Conservation (phyloP, 805 yeast species). For the Zygotorulaspora florentina region DNA sequence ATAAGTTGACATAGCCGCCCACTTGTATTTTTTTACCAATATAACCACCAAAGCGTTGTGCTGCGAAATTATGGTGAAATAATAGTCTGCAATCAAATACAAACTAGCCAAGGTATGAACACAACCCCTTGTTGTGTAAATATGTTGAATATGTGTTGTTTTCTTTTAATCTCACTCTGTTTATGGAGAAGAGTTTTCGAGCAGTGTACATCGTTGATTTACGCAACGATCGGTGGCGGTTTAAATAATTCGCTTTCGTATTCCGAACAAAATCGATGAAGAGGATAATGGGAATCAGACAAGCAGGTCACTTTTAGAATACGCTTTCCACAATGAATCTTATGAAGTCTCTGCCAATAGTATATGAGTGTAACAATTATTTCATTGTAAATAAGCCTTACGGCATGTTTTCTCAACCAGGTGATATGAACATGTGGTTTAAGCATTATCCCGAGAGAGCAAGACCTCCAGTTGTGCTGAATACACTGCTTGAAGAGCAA, state of each 20-base stretch:
- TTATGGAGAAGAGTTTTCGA: neutral
- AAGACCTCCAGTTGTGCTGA: slow-evolving; percentile 20
- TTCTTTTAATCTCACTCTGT: too few relatives aligned
- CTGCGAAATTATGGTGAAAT: too few relatives aligned
- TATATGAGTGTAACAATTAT: slow-evolving; percentile 22
- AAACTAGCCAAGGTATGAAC: too few relatives aligned
- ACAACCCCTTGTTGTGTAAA: too few relatives aligned
- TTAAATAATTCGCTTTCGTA: too few relatives aligned
- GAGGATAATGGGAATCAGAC: neutral
- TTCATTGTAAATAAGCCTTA: slow-evolving; percentile 38
- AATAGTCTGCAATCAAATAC: too few relatives aligned
- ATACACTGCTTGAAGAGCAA: slow-evolving; percentile 13
- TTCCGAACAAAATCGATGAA: neutral
- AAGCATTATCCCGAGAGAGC: slow-evolving; percentile 8
- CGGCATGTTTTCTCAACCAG: slow-evolving; percentile 35
- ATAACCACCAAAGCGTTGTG: neutral
- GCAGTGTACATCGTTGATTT: neutral
- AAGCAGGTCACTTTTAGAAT: neutral
- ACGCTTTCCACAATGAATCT: neutral
- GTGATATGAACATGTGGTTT: slow-evolving; percentile 16
- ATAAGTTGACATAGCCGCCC: slow-evolving; percentile 32
- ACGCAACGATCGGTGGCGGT: neutral
- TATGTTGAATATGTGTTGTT: too few relatives aligned
- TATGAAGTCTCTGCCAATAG: slow-evolving; percentile 9
- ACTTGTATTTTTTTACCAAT: neutral